Base-by-base conservation (phyloP, 2,329 filamentous ascomycete genomes). In the Curvularia sp. region DNA sequence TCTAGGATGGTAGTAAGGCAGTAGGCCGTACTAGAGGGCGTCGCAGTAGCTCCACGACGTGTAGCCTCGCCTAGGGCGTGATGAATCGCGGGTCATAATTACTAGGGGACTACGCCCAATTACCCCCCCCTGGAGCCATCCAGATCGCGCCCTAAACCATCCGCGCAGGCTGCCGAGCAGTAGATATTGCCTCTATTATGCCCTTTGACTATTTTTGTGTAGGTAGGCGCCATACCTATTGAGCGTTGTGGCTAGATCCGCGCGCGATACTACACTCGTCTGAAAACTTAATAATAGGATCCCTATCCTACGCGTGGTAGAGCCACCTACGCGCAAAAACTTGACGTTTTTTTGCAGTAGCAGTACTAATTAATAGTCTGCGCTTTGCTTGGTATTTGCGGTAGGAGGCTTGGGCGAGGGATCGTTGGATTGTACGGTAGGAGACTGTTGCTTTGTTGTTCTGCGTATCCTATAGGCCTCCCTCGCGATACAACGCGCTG, bases 21-120 rank as follows among this genome's bases (percentile, higher is more conserved):
- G 41, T 6, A 64, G 45, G 6, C 53, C 58, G 45, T 61, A 30
- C 38, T 59, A 21, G 48, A 23, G 47, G 32, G 8, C 50, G n/a
- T 15, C 19, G 3, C 41, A 53, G 55, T 38, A n/a, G n/a, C n/a
- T n/a, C n/a, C n/a, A n/a, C n/a, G n/a, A n/a, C 39, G 49, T 52
- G 38, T 66, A 66, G 1, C 63, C 47, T 36, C 53, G 43, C 1
- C 36, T 19, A 5, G 25, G 47, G 1, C 52, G 39, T 4, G 41
- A 34, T 43, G 49, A 19, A 42, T 64, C 63, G 19, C 56, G 53
- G 12, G 45, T 18, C 46, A 63, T 65, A 42, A 62, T 60, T 23
- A 62, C 36, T 2, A 65, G 49, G 10, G 34, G 39, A 45, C 41
- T 53, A 18, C 52, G 21, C 19, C 46, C 12, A n/a, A 47, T n/a